phyloP scores from a whole-genome alignment of 805 yeast species.

The Grigorovia yakushimaensis region DNA sequence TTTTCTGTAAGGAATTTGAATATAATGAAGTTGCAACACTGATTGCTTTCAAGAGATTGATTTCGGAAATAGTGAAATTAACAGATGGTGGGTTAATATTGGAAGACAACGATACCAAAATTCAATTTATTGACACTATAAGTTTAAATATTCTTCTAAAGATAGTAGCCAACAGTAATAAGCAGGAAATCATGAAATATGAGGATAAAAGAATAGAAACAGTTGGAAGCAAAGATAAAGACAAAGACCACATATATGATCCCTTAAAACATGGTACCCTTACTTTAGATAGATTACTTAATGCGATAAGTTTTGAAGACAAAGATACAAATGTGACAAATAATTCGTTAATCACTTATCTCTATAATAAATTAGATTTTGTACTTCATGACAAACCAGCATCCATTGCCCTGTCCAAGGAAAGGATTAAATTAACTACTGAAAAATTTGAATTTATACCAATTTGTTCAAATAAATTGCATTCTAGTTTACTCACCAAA shows the following conservation, averaged over 20 bases:
- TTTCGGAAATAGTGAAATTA: no score
- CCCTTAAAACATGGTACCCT: no score
- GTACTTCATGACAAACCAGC: conserved; percentile 15
- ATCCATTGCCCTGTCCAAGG: conserved; percentile 19
- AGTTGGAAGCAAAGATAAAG: background rate
- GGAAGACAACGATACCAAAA: background rate
- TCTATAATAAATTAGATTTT: conserved; percentile 8
- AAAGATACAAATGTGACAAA: background rate
- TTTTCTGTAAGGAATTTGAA: background rate
- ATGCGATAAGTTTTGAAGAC: conserved; percentile 4
- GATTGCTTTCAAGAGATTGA: no score
- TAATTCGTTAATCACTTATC: conserved; percentile 1
- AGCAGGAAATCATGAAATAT: no score
- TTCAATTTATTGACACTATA: background rate
- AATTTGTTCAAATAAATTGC: conserved; percentile 15
- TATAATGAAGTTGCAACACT: background rate
- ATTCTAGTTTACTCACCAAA: conserved; percentile 14
- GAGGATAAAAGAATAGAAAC: background rate
- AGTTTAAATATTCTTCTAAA: background rate
- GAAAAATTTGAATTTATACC: conserved; percentile 16
- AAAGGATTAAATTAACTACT: conserved; percentile 16
- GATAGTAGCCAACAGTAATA: conserved; percentile 28
- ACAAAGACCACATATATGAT: no score
- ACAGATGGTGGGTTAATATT: background rate
- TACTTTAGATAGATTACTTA: background rate